A percentile compares a stretch with the other conserved stretches of the same genome.
Conservation (phyloP, 2,329 filamentous ascomycete genomes). For the Neonectria punicea region DNA sequence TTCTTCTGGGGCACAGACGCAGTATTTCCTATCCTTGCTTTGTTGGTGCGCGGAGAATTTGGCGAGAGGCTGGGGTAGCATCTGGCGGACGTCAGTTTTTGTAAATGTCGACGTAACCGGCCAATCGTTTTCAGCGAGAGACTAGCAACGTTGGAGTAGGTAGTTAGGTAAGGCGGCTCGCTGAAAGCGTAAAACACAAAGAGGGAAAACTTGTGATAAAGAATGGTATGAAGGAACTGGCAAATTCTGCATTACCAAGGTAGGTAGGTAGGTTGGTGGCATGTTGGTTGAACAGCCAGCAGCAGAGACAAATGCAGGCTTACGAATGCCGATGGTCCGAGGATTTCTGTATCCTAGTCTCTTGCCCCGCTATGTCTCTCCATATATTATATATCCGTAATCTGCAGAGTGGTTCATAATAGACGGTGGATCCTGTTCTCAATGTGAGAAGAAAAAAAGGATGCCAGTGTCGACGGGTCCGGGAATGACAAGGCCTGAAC, state of each 20-base stretch:
- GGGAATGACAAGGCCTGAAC: slow-evolving; percentile 20
- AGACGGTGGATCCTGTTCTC: slow-evolving; percentile 5
- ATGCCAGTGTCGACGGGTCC: slow-evolving; percentile 2
- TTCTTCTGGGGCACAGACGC: not conserved
- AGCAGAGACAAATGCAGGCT: not conserved
- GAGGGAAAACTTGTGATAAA: not conserved
- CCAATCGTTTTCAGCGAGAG: not conserved
- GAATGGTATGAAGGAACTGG: not conserved
- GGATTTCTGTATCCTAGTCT: not conserved
- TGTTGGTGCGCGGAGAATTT: not conserved
- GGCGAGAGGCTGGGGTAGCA: slow-evolving; percentile 1
- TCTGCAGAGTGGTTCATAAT: not conserved
- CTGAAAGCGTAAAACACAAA: not conserved
- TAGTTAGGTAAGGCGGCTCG: not conserved
- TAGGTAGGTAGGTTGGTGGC: not conserved
- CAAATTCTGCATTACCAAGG: not conserved
- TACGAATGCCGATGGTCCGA: slow-evolving; percentile 19
- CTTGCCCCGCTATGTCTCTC: not conserved
- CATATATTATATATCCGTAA: not conserved
- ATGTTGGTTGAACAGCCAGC: not conserved
- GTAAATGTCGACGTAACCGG: not conserved
- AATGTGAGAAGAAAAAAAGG: not conserved
- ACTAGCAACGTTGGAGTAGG: not conserved
- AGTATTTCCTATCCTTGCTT: not conserved
- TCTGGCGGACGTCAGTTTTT: not conserved